A percentile compares a stretch with the other conserved stretches of the same genome.
Conservation (phyloP, 805 yeast genomes). For the Lachancea lanzarotensis region DNA sequence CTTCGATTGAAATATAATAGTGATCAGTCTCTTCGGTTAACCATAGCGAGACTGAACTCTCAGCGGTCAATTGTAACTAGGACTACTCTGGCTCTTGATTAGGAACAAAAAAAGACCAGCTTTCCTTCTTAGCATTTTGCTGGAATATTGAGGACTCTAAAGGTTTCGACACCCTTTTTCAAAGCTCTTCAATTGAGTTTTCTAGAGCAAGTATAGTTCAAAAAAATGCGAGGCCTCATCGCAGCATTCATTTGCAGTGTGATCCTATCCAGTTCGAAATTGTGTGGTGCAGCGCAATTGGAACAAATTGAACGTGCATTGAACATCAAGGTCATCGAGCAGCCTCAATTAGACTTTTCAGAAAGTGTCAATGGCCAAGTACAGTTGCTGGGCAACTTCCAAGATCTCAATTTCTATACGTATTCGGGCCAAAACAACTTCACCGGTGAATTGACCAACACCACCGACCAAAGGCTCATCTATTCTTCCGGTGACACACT, state of each 20-base stretch:
- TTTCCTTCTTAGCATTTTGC: too few relatives aligned
- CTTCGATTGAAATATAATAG: neutral
- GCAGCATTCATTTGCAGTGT: neutral
- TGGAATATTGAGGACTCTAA: too few relatives aligned
- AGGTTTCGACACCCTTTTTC: too few relatives aligned
- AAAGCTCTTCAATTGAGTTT: too few relatives aligned
- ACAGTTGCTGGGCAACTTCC: constrained; percentile 21
- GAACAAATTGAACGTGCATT: constrained; percentile 14
- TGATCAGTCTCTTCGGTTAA: too few relatives aligned
- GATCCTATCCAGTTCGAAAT: neutral
- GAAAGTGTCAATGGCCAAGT: constrained; percentile 11
- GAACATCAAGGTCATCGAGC: constrained; percentile 8
- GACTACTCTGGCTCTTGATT: too few relatives aligned
- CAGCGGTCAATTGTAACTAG: too few relatives aligned
- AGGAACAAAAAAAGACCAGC: too few relatives aligned
- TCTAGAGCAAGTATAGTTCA: neutral
- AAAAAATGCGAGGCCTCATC: neutral
- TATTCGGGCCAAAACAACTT: constrained; percentile 32
- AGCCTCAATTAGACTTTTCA: constrained; percentile 14
- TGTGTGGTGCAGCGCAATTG: constrained; percentile 17
- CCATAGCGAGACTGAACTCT: too few relatives aligned
- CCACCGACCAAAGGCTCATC: constrained; percentile 12
- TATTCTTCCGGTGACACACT: constrained; percentile 26
- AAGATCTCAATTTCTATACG: constrained; percentile 19
- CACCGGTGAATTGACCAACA: constrained; percentile 12